Base-by-base conservation (phyloP, 2,329 filamentous ascomycete species). In the Elsinoe necatrix region DNA sequence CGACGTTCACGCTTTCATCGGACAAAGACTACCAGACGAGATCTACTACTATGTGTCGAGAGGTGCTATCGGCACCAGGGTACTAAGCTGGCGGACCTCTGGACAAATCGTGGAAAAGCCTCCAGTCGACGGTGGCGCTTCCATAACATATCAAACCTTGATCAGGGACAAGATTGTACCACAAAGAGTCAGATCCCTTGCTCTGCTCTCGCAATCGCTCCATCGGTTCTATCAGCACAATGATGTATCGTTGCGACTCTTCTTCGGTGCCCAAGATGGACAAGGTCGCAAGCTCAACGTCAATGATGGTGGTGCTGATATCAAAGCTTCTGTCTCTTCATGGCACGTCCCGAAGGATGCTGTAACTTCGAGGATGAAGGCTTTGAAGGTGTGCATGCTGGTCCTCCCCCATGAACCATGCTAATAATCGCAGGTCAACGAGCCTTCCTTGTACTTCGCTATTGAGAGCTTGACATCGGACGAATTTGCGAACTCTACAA, bases 1-100 rank as follows among this genome's bases (percentile, higher is more conserved):
- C 45, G 91, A 97, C 67, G 85, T 93, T 62, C 88, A 95, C 67
- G 85, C 92, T 66, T 91, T 96, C 67, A 82, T 96, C 60, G 90
- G 90, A n/a, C 82, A 95, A 58, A 86, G 91, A 59, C 77, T 98
- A 4, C 90, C 93, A 0, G 84, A 90, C 39, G 93, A 98, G 71
- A 77, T 97, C 16, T 91, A 92, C 68, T 87, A 89, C 70, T 97
- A 97, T 69, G 78, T 96, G 51, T 90, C 89, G 58, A 84, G 81
- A 54, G 93, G 89, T 31, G 75, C 96, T 42, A 82, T 97, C 61
- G 83, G 88, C 25, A 79, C 89, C 21, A 83, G 88, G 48, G 77
- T 95, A 35, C 79, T 95, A 11, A 88, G 86, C 68, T 92, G 85
- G 80, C 82, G 95, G 63, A 86, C 88, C 3, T 86, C 89, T 55